phyloP scores from a whole-genome alignment of 2,329 filamentous ascomycete genomes.

The Arthrobotrys iridis region DNA sequence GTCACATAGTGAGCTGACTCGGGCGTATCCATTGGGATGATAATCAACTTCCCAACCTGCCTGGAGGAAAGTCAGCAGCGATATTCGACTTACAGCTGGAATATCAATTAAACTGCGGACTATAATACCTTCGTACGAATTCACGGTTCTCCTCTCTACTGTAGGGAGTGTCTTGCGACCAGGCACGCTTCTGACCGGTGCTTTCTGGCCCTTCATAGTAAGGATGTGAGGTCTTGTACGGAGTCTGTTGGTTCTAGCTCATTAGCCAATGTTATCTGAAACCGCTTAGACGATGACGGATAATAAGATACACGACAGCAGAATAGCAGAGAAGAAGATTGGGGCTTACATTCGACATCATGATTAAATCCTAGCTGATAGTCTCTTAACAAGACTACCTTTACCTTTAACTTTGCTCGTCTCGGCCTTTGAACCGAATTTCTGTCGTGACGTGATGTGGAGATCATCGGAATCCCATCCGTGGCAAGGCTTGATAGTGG shows the following conservation, averaged over 20 bases:
- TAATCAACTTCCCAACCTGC: constrained; percentile 79
- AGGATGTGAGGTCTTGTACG: constrained; percentile 37
- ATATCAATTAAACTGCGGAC: background rate
- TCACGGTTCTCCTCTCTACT: constrained; percentile 44
- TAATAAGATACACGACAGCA: constrained; percentile 27
- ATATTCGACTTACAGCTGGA: background rate
- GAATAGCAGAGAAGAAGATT: background rate
- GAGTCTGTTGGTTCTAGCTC: constrained; percentile 7
- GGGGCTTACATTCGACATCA: constrained; percentile 49
- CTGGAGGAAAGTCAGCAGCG: constrained; percentile 57
- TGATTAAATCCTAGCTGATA: constrained; percentile 42
- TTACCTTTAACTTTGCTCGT: constrained; percentile 51
- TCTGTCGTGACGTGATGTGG: constrained; percentile 50
- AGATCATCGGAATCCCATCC: constrained; percentile 55
- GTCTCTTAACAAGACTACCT: constrained; percentile 36
- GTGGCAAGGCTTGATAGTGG: constrained; percentile 24
- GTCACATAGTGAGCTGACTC: constrained; percentile 37
- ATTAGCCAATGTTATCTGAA: constrained; percentile 12
- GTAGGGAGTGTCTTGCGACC: constrained; percentile 51
- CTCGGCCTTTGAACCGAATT: constrained; percentile 50
- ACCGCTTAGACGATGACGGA: background rate
- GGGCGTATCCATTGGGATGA: constrained; percentile 67
- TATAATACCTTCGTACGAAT: constrained; percentile 45
- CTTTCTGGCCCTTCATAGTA: constrained; percentile 50
- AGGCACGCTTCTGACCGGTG: constrained; percentile 51